Evolutionary conservation across 228 moss, liverwort and hornwort species (phyloP), one percentile per base, ranked within the genome.

Genomic region (Sphagnum fallax): DNA sequence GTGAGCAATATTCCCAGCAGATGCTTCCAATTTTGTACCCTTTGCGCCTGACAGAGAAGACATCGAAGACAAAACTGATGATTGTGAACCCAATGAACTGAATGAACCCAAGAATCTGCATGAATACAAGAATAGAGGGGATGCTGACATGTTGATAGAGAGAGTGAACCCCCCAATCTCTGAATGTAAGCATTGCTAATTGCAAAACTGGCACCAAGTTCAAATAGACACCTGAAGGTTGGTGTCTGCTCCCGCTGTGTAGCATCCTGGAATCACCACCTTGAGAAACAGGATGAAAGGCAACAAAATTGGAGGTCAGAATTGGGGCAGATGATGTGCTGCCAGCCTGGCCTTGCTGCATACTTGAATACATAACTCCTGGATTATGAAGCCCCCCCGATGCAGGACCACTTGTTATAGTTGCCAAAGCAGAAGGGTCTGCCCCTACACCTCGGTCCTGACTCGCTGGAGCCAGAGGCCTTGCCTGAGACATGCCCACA

Each of bases 351-450:
- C 77, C 67, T 65, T 73, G 75, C 73, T 78, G 80, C 70, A 75
- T 75, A 70, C 71, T 77, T 64, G 78, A 67, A 67, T 77, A 52
- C 80, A 82, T 77, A 64, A 79, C 79, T 47, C 71, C 71, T 67
- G 80, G 49, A 50, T 74, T 80, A 8, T 82, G 71, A 50, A 78
- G 82, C 64, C 82, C 82, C 60, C 75, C 75, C 63, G 82, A 62
- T 53, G 75, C 73, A 72, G 77, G 80, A 64, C 86, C 78, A 78
- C 70, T 74, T 53, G 83, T 70, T 60, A 82, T 80, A 74, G 80
- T 64, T 63, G 78, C 72, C 61, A 78, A 50, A 53, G 83, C 74
- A 51, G 76, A 74, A 78, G 69, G 80, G 63, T 72, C 72, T 49
- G 75, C 86, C 48, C 74, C 68, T 74, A 80, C 83, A 65, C 80